Evolutionary conservation across 163 green algal genomes (phyloP).

Genomic region (Scenedesmus sp.): DNA sequence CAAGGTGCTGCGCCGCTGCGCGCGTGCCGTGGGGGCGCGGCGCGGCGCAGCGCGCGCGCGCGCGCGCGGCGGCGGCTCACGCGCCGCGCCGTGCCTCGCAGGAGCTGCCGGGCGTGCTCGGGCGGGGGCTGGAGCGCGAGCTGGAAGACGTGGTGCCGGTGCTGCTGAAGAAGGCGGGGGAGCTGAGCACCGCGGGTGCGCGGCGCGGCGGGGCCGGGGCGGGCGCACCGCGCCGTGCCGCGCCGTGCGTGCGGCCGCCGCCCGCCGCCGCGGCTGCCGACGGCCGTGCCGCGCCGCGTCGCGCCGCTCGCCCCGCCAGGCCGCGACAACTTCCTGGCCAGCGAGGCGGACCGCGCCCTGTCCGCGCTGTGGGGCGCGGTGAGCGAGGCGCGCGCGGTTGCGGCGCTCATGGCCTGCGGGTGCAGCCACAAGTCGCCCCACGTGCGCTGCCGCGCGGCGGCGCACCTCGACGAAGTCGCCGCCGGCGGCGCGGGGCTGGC

Average conservation of each 20-base stretch:
- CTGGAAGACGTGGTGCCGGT: conserved; percentile 76
- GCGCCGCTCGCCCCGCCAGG: conserved; percentile 42
- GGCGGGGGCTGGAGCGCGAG: conserved; percentile 65
- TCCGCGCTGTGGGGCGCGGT: conserved; percentile 50
- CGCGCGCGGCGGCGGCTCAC: neutral
- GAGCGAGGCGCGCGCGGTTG: conserved; percentile 45
- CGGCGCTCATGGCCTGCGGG: conserved; percentile 51
- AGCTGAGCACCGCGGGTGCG: conserved; percentile 72
- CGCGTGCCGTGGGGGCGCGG: too few relatives aligned
- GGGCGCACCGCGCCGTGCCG: too few relatives aligned
- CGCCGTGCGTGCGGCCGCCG: too few relatives aligned
- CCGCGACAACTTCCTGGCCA: conserved; percentile 82
- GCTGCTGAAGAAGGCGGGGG: conserved; percentile 80
- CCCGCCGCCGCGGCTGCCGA: neutral
- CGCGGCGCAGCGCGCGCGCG: too few relatives aligned
- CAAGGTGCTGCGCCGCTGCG: conserved; percentile 45
- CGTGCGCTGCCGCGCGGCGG: conserved; percentile 51
- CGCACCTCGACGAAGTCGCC: conserved; percentile 58
- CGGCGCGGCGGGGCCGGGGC: too few relatives aligned
- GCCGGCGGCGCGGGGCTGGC: conserved; percentile 43
- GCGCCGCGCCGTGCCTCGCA: conserved; percentile 41
- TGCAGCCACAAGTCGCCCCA: conserved; percentile 56
- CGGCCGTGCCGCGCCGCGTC: too few relatives aligned
- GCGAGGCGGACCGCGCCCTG: conserved; percentile 74
- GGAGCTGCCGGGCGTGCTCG: conserved; percentile 68